Base-by-base conservation (phyloP, 2,329 filamentous ascomycete genomes). In the Clarireedia monteithiana region DNA sequence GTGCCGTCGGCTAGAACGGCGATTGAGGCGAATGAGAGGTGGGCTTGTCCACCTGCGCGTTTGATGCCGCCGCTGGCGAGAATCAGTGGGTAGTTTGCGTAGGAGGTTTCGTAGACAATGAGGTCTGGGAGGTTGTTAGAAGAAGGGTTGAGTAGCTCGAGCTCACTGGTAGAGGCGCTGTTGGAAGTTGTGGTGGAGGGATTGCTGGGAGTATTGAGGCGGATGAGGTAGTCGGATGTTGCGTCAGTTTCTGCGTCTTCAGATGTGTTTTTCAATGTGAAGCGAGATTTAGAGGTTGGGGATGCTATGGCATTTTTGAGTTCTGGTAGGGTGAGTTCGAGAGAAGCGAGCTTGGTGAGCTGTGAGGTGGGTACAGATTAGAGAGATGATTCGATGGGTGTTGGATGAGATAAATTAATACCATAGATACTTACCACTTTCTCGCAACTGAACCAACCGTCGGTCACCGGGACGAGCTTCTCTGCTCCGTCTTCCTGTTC, bases 61-160 rank as follows among this genome's bases (percentile, higher is more conserved):
- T 70, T 70, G 63, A 76, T 74, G 50, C 66, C 67, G 12, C 71
- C 72, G 3, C 68, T 69, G 5, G 71, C 69, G 14, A 75, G 63
- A 44, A 76, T 71, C 20, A 74, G 69, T 1, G 73, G 72, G 61
- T 75, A 75, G 51, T 72, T 71, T 53, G 73, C 67, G 65, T 75
- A 75, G 2, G 73, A 72, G 6, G 73, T 75, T 63, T 75, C 73
- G 63, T 74, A 75, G 54, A 75, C 68, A 58, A 74, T 66, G 44
- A 74, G 69, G 45, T 73, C 71, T 9, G 74, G 73, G 5, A 75
- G 66, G 50, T 73, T 66, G 46, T 69, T 67, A 42, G 67, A 61
- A 5, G 64, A 70, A 40, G 70, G 59, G 47, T 66, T 68, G 38
- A 71, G 64, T 15, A 65, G 63, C 17, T 68, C 67, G 36, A 68